Evolutionary conservation across 140 eudicot species (phyloP).

Genomic region (Oenanthe javanica): DNA sequence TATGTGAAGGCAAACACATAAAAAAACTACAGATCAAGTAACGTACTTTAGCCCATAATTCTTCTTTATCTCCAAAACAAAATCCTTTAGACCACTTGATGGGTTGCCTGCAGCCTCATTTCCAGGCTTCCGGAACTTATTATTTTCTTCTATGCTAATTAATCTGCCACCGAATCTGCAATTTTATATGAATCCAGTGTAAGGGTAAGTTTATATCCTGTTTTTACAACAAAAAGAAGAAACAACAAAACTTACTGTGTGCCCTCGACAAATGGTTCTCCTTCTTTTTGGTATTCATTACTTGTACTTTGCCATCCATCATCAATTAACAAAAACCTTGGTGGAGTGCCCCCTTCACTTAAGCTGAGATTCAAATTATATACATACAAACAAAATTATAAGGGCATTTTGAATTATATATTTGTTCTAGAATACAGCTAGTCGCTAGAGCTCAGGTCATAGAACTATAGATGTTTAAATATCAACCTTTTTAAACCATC

Average conservation of each 20-base stretch:
- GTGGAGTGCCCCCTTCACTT: conserved; percentile 37
- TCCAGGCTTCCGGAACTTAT: conserved; percentile 20
- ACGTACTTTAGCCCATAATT: conserved; percentile 32
- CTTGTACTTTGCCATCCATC: conserved; percentile 47
- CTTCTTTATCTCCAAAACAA: conserved; percentile 28
- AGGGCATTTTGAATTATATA: neutral
- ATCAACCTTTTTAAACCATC: conserved; percentile 31
- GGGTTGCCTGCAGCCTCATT: conserved; percentile 8
- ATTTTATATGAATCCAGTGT: neutral
- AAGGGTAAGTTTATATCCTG: neutral
- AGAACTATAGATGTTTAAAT: neutral
- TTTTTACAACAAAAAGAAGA: neutral
- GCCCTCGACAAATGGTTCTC: conserved; percentile 32
- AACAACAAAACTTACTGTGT: conserved; percentile 19
- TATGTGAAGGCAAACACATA: neutral
- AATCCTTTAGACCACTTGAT: conserved; percentile 29
- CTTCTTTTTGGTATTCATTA: conserved; percentile 36
- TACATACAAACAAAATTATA: neutral
- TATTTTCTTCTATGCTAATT: conserved; percentile 34
- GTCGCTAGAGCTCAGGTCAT: neutral
- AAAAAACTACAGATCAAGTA: neutral
- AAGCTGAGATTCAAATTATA: conserved; percentile 19
- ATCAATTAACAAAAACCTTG: conserved; percentile 40
- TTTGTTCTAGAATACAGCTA: neutral
- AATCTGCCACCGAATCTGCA: conserved; percentile 37